A percentile compares a stretch with the other conserved stretches of the same genome.
These are phyloP conservation scores for Zygosaccharomyces kombuchaensis DNA, from an alignment of 805 yeast species.

Conservation along the genomic window DNA sequence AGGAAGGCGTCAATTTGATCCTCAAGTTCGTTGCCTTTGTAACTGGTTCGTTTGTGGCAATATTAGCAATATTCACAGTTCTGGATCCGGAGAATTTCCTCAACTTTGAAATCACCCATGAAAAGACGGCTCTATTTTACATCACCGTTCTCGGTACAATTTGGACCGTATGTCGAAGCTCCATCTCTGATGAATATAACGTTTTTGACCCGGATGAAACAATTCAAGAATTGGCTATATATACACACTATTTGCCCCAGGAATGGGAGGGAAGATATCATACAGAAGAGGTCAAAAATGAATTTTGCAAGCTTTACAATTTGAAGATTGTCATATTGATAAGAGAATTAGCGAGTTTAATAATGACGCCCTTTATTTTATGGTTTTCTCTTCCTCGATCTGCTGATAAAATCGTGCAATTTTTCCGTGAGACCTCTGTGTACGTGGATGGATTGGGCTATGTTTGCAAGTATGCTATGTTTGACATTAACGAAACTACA, in stretches of 20 bases:
- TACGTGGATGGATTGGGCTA: constrained; percentile 94
- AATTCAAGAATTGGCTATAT: constrained; percentile 72
- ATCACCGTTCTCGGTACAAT: constrained; percentile 84
- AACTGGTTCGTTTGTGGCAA: constrained; percentile 85
- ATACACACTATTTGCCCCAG: constrained; percentile 84
- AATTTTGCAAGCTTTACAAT: constrained; percentile 75
- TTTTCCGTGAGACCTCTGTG: constrained; percentile 82
- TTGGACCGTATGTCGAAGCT: constrained; percentile 75
- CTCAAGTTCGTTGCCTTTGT: constrained; percentile 65
- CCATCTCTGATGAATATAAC: constrained; percentile 57
- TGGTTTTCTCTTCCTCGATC: constrained; percentile 76
- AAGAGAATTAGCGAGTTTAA: constrained; percentile 74
- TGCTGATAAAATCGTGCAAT: constrained; percentile 77
- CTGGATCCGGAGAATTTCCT: constrained; percentile 88
- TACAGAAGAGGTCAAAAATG: constrained; percentile 75
- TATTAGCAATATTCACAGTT: constrained; percentile 68
- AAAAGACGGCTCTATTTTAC: constrained; percentile 78
- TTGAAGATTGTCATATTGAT: constrained; percentile 65
- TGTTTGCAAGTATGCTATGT: constrained; percentile 92
- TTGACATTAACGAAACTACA: constrained; percentile 46
- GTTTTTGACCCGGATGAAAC: constrained; percentile 94
- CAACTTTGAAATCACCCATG: constrained; percentile 81
- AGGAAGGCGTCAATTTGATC: constrained; percentile 56
- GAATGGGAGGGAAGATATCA: constrained; percentile 85
- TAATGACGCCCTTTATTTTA: constrained; percentile 83